Conservation (phyloP, 2,329 filamentous ascomycete genomes). For the Aspergillus pseudonomiae region DNA sequence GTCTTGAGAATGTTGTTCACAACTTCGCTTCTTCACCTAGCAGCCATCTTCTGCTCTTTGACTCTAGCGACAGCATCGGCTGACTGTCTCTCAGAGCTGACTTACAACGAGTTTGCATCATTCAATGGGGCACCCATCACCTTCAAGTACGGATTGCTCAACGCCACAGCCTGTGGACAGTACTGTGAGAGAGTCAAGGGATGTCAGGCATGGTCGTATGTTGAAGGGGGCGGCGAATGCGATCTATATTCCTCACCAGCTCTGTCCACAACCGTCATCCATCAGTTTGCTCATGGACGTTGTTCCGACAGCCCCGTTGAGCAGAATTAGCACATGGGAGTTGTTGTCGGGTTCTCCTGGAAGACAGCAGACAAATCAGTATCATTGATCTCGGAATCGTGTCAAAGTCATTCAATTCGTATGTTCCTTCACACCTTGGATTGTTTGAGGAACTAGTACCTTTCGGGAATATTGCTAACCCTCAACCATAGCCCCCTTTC, state of each 20-base stretch:
- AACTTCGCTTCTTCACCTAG: neutral
- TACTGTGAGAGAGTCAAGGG: neutral
- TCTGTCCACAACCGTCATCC: neutral
- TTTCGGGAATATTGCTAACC: neutral
- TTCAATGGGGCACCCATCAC: slow-evolving; percentile 7
- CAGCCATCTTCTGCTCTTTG: slow-evolving; percentile 1
- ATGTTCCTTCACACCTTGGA: neutral
- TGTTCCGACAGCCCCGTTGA: neutral
- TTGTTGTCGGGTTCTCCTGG: neutral
- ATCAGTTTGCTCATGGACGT: neutral
- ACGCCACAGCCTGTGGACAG: slow-evolving; percentile 4
- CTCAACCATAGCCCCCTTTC: neutral
- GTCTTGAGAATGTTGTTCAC: neutral
- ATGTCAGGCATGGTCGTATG: slow-evolving; percentile 5
- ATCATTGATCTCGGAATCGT: neutral
- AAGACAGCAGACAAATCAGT: neutral
- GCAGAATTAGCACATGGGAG: neutral
- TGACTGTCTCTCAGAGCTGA: slow-evolving; percentile 3
- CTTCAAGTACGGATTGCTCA: slow-evolving; percentile 2
- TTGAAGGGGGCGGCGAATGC: slow-evolving; percentile 2
- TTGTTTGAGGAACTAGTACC: neutral
- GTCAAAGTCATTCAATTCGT: neutral
- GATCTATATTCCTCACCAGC: slow-evolving; percentile 2
- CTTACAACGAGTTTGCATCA: neutral
- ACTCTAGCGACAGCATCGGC: neutral